phyloP scores from a whole-genome alignment of 352 stramenopile genomes.

The Aphanomyces euteiches region DNA sequence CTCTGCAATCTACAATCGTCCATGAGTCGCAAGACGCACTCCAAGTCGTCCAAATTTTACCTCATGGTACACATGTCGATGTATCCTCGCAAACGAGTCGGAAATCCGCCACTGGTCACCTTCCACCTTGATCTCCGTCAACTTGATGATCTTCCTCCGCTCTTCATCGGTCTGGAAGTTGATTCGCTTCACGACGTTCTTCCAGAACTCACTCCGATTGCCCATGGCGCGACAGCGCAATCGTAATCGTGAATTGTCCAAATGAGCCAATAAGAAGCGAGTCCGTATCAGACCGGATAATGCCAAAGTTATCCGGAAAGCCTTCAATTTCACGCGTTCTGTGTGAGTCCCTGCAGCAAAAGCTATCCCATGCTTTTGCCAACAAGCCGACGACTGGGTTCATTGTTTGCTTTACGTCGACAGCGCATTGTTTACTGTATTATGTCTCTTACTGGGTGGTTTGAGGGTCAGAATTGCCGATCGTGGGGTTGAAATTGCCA shows the following conservation, averaged over 20 bases:
- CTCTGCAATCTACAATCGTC: slow-evolving; percentile 43
- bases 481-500: no score
- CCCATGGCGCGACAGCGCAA: slow-evolving; percentile 1
- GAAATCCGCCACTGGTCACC: slow-evolving; percentile 69
- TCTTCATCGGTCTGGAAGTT: slow-evolving; percentile 71
- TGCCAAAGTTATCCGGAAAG: neutral
- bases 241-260: neutral
- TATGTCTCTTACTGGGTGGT: no score
- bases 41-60: slow-evolving; percentile 25
- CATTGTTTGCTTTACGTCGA: no score
- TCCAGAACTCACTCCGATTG: slow-evolving; percentile 49
- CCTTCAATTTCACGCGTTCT: no score
- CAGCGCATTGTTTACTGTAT: no score
- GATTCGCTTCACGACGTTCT: slow-evolving; percentile 73
- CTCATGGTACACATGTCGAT: slow-evolving; percentile 76
- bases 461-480: no score
- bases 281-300: neutral
- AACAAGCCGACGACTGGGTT: no score
- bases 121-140: slow-evolving; percentile 38
- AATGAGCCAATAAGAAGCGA: neutral
- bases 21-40: no score
- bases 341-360: no score
- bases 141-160: slow-evolving; percentile 52
- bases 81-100: slow-evolving; percentile 52
- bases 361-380: no score